Conservation (phyloP, 805 yeast species). For the Yamadazyma paraphyllophila region DNA sequence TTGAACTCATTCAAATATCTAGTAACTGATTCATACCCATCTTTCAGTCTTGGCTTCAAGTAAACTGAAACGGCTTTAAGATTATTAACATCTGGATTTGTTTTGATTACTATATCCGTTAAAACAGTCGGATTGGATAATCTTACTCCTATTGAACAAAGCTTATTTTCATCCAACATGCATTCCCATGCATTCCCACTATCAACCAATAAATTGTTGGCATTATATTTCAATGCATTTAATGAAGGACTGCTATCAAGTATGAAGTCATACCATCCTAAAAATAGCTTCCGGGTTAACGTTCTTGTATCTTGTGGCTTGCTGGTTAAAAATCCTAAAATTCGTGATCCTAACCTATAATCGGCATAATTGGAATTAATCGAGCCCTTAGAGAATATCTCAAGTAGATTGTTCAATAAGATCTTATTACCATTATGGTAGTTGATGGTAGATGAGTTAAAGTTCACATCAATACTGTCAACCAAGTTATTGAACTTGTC, state of each 20-base stretch:
- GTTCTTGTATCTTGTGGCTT: constrained; percentile 20
- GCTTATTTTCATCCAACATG: constrained; percentile 12
- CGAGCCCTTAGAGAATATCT: constrained; percentile 32
- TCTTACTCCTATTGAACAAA: constrained; percentile 36
- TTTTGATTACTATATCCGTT: constrained; percentile 31
- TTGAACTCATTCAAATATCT: constrained; percentile 19
- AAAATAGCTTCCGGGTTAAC: constrained; percentile 24
- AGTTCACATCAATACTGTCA: constrained; percentile 21
- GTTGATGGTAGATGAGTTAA: constrained; percentile 9
- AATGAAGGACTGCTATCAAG: constrained; percentile 22
- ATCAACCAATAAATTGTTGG: constrained; percentile 37
- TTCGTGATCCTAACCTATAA: constrained; percentile 36
- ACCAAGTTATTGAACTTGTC: constrained; percentile 24
- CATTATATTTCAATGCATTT: constrained; percentile 30
- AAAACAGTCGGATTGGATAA: constrained; percentile 30
- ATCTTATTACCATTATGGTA: constrained; percentile 20
- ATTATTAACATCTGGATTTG: constrained; percentile 13
- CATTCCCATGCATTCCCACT: constrained; percentile 36
- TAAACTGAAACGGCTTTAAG: constrained; percentile 25
- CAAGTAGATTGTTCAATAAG: constrained; percentile 28
- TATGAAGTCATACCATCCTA: constrained; percentile 43
- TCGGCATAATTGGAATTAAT: constrained; percentile 40
- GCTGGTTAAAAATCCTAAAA: constrained; percentile 38
- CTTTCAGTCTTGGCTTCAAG: constrained; percentile 26
- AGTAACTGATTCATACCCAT: constrained; percentile 17